Percentiles rank a stretch among this genome's conserved stretches.
phyloP scores from a whole-genome alignment of 2,329 filamentous ascomycete genomes.

The Ophiostoma populinum region DNA sequence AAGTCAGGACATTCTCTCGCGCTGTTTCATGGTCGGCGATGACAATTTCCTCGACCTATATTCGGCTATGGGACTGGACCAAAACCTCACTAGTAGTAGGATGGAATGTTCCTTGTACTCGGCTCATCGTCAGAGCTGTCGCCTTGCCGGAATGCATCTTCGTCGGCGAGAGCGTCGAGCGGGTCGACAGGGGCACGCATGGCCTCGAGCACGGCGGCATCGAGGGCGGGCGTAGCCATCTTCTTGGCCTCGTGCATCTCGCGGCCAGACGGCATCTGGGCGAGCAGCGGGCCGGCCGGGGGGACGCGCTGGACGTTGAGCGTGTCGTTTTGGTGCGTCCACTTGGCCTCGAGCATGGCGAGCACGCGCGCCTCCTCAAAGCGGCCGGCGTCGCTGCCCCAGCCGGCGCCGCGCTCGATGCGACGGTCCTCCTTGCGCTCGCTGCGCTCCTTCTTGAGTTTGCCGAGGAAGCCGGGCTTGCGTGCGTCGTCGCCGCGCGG shows the following conservation, averaged over 20 bases:
- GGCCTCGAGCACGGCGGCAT: conserved; percentile 43
- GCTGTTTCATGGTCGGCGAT: too few species aligned
- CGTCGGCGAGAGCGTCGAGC: conserved; percentile 23
- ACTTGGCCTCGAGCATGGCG: conserved; percentile 74
- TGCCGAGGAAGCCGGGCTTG: conserved; percentile 41
- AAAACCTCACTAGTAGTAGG: background rate
- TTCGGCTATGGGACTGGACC: too few species aligned
- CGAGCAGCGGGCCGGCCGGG: conserved; percentile 49
- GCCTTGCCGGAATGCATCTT: conserved; percentile 15
- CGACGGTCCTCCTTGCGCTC: conserved; percentile 56
- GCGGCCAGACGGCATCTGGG: conserved; percentile 71
- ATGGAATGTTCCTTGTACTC: background rate
- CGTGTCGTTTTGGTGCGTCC: conserved; percentile 88
- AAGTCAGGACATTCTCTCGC: too few species aligned
- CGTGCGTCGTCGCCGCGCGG: too few species aligned
- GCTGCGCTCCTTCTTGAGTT: conserved; percentile 61
- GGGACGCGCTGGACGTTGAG: conserved; percentile 70
- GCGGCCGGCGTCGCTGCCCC: conserved; percentile 72
- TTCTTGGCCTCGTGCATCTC: conserved; percentile 62
- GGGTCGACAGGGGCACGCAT: conserved; percentile 38
- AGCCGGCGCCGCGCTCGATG: conserved; percentile 53
- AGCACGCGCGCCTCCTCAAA: conserved; percentile 73
- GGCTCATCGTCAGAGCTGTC: conserved; percentile 27
- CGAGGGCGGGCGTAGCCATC: conserved; percentile 49
- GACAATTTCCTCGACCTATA: too few species aligned